Base-by-base conservation (phyloP, 257 asterid genomes). In the Echites panduratus region DNA sequence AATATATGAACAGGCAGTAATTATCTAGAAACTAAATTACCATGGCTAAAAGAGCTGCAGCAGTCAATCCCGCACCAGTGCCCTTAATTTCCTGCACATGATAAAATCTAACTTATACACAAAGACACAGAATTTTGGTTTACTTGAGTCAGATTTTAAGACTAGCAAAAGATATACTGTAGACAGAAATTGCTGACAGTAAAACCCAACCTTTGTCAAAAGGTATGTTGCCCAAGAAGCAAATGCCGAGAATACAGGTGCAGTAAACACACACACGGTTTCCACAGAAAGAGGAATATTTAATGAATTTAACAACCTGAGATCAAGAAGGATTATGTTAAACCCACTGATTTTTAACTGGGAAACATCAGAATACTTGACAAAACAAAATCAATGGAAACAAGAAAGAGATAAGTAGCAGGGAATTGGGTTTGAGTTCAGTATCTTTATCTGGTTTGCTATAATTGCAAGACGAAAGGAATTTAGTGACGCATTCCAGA, bases 151-250 rank as follows among this genome's bases (percentile, higher is more conserved):
- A 3, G 22, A 22, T 62, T 32, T 14, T 38, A 64, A 44, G 26
- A 32, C 13, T 56, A 56, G 22, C 10, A 7, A 3, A 71, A 27
- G 13, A 2, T 64, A 32, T 22, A 45, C 47, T n/a, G 20, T 65
- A 43, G 35, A 32, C 59, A 47, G 9, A 43, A 44, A 43, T 41
- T n/a, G 16, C 76, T 54, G 78, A 73, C 24, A 72, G 45, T 11
- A 77, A 38, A 73, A 20, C 68, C 79, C 75, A 86, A 95, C 99
- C 99, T 92, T 95, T 61, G 99, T 95, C 76, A 95, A 83, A 77
- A 95, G 98, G 83, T 86, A 95, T 41, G 98, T 85, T 14, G 99
- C 96, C 99, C 99, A 95, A 44, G 99, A 83, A 84, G 99, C 99
- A 85, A 95, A 89, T 24, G 99, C 98, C 10, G 99, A 95, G 88